Percentiles rank a stretch among this genome's conserved stretches.
Evolutionary conservation across 306 rosid species (phyloP).

Genomic region (Astragalus membranaceus): DNA sequence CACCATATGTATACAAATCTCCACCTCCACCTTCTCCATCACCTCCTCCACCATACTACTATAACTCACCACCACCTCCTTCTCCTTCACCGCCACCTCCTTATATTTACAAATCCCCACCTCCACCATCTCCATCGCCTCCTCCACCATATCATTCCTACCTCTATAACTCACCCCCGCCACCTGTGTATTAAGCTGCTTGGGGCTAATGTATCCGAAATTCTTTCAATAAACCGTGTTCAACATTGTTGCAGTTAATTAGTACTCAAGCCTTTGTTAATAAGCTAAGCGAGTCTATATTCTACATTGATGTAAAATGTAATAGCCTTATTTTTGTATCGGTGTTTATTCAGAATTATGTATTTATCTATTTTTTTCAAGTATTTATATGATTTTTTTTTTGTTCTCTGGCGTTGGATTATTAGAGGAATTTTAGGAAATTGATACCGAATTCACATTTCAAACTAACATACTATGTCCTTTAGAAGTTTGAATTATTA

Average conservation of each 20-base stretch:
- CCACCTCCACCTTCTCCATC: not conserved
- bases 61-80: not conserved
- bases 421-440: too few species aligned
- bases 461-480: too few species aligned
- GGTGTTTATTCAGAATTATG: not conserved
- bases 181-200: not conserved
- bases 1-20: not conserved
- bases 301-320: not conserved
- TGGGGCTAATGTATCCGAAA: not conserved
- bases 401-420: too few species aligned
- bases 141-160: conserved; percentile 22
- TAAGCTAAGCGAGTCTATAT: not conserved
- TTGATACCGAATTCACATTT: too few species aligned
- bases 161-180: conserved; percentile 18
- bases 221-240: not conserved
- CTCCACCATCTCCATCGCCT: conserved; percentile 12
- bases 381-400: not conserved
- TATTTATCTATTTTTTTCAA: not conserved
- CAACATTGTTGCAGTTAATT: not conserved
- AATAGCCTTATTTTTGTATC: too few species aligned
- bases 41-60: not conserved
- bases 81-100: not conserved
- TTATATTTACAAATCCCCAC: not conserved
- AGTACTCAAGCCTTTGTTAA: not conserved
- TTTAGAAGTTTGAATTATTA: too few species aligned